Conservation (phyloP, 805 yeast species). For the Diddensiella transvaalensis region DNA sequence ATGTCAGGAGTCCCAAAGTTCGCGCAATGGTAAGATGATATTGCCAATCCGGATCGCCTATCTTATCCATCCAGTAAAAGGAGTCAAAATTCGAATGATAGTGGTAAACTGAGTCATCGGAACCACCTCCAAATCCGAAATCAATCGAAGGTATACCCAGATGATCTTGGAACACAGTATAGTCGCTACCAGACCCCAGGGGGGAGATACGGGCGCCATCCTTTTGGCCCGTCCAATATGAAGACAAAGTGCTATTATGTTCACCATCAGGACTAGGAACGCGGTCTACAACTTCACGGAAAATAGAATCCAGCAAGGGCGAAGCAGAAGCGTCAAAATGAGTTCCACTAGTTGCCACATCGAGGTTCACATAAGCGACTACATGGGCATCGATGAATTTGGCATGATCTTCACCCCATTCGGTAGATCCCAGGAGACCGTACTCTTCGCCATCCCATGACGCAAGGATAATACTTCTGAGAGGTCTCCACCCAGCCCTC, state of each 20-base stretch:
- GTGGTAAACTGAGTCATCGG: conserved; percentile 59
- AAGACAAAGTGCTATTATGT: conserved; percentile 30
- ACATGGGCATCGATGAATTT: conserved; percentile 45
- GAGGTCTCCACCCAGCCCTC: conserved; percentile 65
- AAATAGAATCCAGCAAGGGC: conserved; percentile 51
- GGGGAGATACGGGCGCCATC: conserved; percentile 39
- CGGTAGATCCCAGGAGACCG: conserved; percentile 73
- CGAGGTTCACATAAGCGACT: conserved; percentile 67
- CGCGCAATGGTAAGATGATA: conserved; percentile 56
- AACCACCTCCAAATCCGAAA: conserved; percentile 47
- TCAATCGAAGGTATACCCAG: conserved; percentile 47
- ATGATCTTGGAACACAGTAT: conserved; percentile 41
- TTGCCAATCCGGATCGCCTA: conserved; percentile 60
- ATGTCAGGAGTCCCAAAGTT: conserved; percentile 47
- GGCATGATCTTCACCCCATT: conserved; percentile 63
- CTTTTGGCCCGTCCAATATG: conserved; percentile 32
- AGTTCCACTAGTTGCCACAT: conserved; percentile 60
- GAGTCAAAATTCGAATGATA: conserved; percentile 77
- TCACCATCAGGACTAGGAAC: conserved; percentile 45
- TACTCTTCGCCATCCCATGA: conserved; percentile 83
- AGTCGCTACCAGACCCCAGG: conserved; percentile 72
- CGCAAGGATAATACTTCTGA: conserved; percentile 63
- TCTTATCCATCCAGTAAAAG: conserved; percentile 61
- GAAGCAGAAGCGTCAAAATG: conserved; percentile 51
- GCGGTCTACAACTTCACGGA: conserved; percentile 43